A percentile compares a stretch with the other conserved stretches of the same genome.
Conservation (phyloP, 768 basidiomycete genomes). For the Mycena albidolilacea region DNA sequence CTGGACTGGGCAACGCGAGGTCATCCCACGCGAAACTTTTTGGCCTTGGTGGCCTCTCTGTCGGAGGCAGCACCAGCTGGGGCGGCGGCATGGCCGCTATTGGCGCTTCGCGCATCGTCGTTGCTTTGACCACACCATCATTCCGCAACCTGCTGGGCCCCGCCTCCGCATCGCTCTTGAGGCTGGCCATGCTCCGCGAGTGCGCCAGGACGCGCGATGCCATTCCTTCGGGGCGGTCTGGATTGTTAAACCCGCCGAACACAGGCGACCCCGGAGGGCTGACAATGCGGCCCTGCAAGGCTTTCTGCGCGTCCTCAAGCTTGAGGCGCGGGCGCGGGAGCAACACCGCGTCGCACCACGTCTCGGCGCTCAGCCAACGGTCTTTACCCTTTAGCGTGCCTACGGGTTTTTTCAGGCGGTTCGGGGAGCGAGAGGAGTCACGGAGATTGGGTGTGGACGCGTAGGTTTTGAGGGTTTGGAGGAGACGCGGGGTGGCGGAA, state of each 20-base stretch:
- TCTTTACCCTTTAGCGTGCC: conserved; percentile 62
- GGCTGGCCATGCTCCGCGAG: conserved; percentile 51
- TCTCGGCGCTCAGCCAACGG: conserved; percentile 80
- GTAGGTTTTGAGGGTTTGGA: conserved; percentile 63
- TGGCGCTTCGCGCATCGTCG: conserved; percentile 14
- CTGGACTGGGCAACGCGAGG: conserved; percentile 69
- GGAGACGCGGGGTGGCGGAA: conserved; percentile 7
- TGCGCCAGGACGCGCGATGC: conserved; percentile 65
- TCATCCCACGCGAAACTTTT: conserved; percentile 76
- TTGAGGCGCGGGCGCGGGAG: conserved; percentile 84
- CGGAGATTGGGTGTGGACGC: conserved; percentile 79
- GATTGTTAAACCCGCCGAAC: conserved; percentile 35
- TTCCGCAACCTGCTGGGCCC: conserved; percentile 23
- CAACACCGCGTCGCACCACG: conserved; percentile 86
- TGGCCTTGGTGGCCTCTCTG: conserved; percentile 56
- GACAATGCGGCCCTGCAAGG: conserved; percentile 51
- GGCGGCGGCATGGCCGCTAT: conserved; percentile 24
- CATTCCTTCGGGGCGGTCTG: conserved; percentile 47
- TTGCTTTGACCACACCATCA: conserved; percentile 2
- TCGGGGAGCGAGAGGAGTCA: conserved; percentile 32
- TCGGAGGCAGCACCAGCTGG: conserved; percentile 16
- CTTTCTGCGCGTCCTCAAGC: conserved; percentile 51
- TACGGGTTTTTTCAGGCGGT: conserved; percentile 40
- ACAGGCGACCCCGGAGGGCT: conserved; percentile 67
- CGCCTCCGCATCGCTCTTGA: conserved; percentile 31